Base-by-base conservation (phyloP, 2,329 filamentous ascomycete species). In the Ophiostoma sp. region DNA sequence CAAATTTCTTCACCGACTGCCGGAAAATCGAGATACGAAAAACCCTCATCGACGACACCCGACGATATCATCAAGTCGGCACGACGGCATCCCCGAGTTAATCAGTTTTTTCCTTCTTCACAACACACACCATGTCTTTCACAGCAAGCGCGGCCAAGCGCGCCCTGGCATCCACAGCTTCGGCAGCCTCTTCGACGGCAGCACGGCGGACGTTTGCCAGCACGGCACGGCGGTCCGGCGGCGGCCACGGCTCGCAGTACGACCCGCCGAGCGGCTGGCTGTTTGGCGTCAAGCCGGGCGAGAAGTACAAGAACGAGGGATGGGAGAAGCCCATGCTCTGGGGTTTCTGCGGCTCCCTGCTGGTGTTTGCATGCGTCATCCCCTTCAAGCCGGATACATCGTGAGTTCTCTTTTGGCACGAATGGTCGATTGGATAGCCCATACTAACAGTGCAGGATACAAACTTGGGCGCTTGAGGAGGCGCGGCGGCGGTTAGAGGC, bases 391-490 rank as follows among this genome's bases (percentile, higher is more conserved):
- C 96, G 71, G 96, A 99, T 87, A 98, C 95, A 76, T 97, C 94
- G 96, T 99, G 19, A 4, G 64, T 48, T 1, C 9, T 66, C 74
- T 39, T 72, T 52, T 73, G 36, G 39, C 9, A 42, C n/a, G n/a
- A n/a, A n/a, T n/a, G n/a, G n/a, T n/a, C n/a, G n/a, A n/a, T n/a
- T n/a, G n/a, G n/a, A n/a, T n/a, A 17, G 2, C 0, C 25, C 36
- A 22, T 28, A 22, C 36, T 70, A 22, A 57, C 70, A 8, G 22
- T 73, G 75, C 79, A 99, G 96, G 83, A 98, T 99, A 90, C 96
- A 98, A 87, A 98, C 95, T 72, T 99, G 96, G 96, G 96, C 96
- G 76, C 90, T 99, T 59, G 96, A 99, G 85, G 96, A 99, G 86
- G 96, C 96, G 71, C 90, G 96, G 81, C 90, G 96, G 86, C 89